Evolutionary conservation across 257 asterid species (phyloP), one percentile per base, ranked within the genome.

Genomic region (Phtheirospermum japonicum): DNA sequence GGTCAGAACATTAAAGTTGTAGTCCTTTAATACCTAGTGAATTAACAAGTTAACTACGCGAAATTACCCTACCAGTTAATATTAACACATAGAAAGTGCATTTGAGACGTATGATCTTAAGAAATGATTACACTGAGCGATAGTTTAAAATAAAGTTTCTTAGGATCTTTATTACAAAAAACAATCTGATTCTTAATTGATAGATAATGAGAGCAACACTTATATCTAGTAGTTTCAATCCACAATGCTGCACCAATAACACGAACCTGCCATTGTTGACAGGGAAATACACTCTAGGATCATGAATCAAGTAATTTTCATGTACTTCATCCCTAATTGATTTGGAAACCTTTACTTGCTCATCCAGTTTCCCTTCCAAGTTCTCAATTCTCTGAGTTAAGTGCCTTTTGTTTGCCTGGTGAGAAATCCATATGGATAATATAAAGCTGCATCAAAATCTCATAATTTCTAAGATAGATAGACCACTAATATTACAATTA

Each of bases 361-460:
- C 95, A 73, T 92, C 97, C 30, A 89, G 75, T 74, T 88, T 92
- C 68, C 85, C 95, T 45, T 92, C 97, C 88, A 92, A 75, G 57
- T 86, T 92, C 80, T 85, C 95, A 62, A 89, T 89, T 75, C 99
- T 76, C 74, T 92, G 99, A 6, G 99, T 89, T 75, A 92, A 79
- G 77, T 92, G 96, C 76, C 75, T 82, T 77, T 92, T 92, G 46
- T 97, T 71, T n/a, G 95, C 95, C 95, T 88, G 71, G 52, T 26
- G 33, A 46, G 45, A 69, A 56, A 65, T 59, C n/a, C n/a, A n/a
- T n/a, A n/a, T n/a, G n/a, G n/a, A n/a, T n/a, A n/a, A n/a, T n/a
- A n/a, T 66, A 63, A 69, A 43, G 65, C 49, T 20, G 49, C 14
- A 61, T 6, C 9, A 60, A 68, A 62, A 55, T 33, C 20, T 28